These are phyloP conservation scores for Suillus hirtellus DNA, from an alignment of 768 basidiomycete species.

Conservation along the genomic window DNA sequence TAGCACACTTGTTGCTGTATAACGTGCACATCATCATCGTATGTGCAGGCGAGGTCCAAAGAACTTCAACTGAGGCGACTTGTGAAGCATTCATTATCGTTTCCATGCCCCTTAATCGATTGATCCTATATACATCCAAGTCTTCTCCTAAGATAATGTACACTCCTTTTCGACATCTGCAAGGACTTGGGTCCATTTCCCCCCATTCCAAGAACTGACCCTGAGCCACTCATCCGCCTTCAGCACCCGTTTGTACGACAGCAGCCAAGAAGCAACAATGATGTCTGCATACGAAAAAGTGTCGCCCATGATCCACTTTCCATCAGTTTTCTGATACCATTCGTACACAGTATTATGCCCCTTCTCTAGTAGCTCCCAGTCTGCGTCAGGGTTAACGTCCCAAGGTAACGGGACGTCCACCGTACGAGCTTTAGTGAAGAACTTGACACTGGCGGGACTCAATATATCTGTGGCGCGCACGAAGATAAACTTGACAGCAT, in stretches of 20 bases:
- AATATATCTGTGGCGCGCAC: constrained; percentile 31
- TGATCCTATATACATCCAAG: not conserved
- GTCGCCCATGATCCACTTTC: constrained; percentile 33
- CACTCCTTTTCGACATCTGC: constrained; percentile 29
- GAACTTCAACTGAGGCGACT: not conserved
- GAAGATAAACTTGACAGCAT: constrained; percentile 17
- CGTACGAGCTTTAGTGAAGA: constrained; percentile 40
- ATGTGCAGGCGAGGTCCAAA: not conserved
- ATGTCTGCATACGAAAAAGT: constrained; percentile 34
- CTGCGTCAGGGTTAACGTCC: constrained; percentile 35
- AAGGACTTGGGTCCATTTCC: constrained; percentile 29
- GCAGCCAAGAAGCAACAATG: constrained; percentile 19
- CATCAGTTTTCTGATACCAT: constrained; percentile 25
- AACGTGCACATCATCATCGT: not conserved
- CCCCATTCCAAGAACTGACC: constrained; percentile 25
- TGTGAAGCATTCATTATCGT: not conserved
- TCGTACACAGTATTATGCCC: constrained; percentile 13
- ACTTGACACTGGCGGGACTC: constrained; percentile 35
- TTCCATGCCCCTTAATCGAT: not conserved
- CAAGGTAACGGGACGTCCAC: constrained; percentile 34
- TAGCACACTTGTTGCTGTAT: not conserved
- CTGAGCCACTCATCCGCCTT: constrained; percentile 28
- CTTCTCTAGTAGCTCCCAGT: constrained; percentile 27
- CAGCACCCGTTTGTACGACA: constrained; percentile 23
- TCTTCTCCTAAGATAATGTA: constrained; percentile 13